These are phyloP conservation scores for Actinomortierella wolfii DNA, from an alignment of 371 early-diverging fungal species.

Conservation along the genomic window DNA sequence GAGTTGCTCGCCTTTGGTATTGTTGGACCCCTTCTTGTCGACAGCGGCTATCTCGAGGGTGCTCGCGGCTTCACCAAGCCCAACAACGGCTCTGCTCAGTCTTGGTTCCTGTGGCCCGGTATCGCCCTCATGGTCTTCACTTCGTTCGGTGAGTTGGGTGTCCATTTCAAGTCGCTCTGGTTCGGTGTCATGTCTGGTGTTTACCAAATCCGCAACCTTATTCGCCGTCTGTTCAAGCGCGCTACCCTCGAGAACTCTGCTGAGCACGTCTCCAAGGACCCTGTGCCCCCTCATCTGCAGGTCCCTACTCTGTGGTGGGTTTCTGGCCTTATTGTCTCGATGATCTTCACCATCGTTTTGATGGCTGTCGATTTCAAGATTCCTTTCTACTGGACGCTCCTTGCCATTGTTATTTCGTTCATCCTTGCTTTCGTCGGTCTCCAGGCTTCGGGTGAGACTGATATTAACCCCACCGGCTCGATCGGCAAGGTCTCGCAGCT, in stretches of 20 bases:
- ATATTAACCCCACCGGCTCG: constrained; percentile 70
- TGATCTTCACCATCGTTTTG: constrained; percentile 64
- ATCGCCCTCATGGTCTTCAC: constrained; percentile 72
- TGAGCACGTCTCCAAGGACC: constrained; percentile 43
- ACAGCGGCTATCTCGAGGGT: constrained; percentile 48
- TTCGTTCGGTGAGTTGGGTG: constrained; percentile 66
- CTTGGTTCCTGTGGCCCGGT: constrained; percentile 77
- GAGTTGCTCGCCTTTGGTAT: constrained; percentile 62
- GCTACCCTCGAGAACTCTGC: neutral
- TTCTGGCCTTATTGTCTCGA: constrained; percentile 57
- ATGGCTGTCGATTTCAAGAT: constrained; percentile 63
- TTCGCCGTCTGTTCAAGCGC: constrained; percentile 32
- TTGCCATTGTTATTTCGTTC: constrained; percentile 70
- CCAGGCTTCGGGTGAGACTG: constrained; percentile 71
- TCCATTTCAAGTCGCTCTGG: constrained; percentile 62
- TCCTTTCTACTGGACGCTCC: constrained; percentile 57
- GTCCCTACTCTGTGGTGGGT: constrained; percentile 69
- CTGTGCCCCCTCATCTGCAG: constrained; percentile 54
- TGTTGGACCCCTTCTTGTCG: constrained; percentile 51
- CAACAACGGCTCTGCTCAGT: constrained; percentile 51
- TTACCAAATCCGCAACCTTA: constrained; percentile 24
- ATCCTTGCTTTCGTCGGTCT: constrained; percentile 72
- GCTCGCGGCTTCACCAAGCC: constrained; percentile 47
- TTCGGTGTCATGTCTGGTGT: constrained; percentile 57
- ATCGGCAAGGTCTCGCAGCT: constrained; percentile 71